phyloP scores from a whole-genome alignment of 2,329 filamentous ascomycete genomes.

The Phialophora chinensis region DNA sequence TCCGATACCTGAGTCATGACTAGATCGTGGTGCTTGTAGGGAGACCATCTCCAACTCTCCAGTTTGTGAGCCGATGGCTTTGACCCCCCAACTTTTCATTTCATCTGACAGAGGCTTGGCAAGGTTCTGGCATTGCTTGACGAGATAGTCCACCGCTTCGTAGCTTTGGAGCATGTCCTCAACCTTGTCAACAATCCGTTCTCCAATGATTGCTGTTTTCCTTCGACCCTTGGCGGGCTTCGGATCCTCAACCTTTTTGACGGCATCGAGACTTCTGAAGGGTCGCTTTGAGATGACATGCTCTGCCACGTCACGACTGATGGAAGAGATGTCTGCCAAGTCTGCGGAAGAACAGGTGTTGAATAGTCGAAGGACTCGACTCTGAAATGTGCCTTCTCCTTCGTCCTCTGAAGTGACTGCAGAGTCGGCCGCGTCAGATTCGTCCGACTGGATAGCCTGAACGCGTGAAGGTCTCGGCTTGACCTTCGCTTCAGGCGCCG shows the following conservation, averaged over 20 bases:
- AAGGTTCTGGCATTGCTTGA: conserved; percentile 74
- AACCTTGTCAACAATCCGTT: conserved; percentile 70
- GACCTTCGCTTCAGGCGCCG: conserved; percentile 40
- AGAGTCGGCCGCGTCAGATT: conserved; percentile 50
- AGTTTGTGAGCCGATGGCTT: conserved; percentile 64
- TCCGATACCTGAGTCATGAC: conserved; percentile 71
- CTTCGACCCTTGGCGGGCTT: conserved; percentile 60
- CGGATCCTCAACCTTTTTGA: conserved; percentile 67
- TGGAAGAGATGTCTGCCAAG: conserved; percentile 79
- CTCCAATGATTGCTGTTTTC: conserved; percentile 64
- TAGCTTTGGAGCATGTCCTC: conserved; percentile 79
- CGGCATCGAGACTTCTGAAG: conserved; percentile 69
- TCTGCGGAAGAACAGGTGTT: conserved; percentile 78
- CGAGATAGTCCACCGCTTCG: conserved; percentile 80
- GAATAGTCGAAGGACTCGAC: conserved; percentile 75
- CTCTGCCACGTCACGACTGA: conserved; percentile 71
- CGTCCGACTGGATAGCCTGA: conserved; percentile 48
- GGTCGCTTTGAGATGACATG: conserved; percentile 75
- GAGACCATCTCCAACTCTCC: conserved; percentile 67
- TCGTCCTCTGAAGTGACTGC: conserved; percentile 51
- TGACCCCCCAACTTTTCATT: conserved; percentile 72
- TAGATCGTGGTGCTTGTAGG: conserved; percentile 51
- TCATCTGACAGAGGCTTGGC: conserved; percentile 69
- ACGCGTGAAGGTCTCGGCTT: conserved; percentile 20
- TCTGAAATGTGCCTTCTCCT: conserved; percentile 48